Conservation (phyloP, 495 filamentous ascomycete species). For the Viridothelium virens region DNA sequence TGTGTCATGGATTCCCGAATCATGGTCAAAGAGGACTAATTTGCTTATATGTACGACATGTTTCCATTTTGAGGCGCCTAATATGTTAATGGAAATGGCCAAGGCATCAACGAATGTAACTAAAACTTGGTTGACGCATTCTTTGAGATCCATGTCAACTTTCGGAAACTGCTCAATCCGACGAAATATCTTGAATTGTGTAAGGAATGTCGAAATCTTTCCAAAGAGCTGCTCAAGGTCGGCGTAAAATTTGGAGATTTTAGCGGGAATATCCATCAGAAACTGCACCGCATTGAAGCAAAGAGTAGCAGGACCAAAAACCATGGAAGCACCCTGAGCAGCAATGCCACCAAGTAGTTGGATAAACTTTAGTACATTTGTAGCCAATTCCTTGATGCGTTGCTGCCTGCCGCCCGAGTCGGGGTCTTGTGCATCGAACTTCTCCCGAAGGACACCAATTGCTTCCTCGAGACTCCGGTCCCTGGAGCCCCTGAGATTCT, state of each 20-base stretch:
- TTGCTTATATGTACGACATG: background rate
- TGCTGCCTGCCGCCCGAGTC: background rate
- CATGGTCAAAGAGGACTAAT: background rate
- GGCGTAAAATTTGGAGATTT: background rate
- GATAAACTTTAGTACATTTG: background rate
- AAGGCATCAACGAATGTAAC: background rate
- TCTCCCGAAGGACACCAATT: background rate
- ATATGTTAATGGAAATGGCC: background rate
- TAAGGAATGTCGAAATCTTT: background rate
- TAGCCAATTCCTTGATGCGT: conserved; percentile 8
- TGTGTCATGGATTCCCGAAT: background rate
- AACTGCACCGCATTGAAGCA: background rate
- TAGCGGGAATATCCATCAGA: background rate
- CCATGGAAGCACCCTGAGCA: background rate
- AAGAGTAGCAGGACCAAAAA: background rate
- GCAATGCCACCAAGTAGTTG: background rate
- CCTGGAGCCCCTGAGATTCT: background rate
- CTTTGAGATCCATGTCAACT: background rate
- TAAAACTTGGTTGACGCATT: background rate
- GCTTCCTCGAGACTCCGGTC: background rate
- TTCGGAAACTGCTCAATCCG: background rate
- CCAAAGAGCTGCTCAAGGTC: background rate
- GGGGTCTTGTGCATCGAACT: background rate
- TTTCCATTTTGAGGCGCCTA: background rate
- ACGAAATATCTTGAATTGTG: background rate